Conservation (phyloP, 192 early-diverging fungal species). For the Fimicolochytrium jonesii region DNA sequence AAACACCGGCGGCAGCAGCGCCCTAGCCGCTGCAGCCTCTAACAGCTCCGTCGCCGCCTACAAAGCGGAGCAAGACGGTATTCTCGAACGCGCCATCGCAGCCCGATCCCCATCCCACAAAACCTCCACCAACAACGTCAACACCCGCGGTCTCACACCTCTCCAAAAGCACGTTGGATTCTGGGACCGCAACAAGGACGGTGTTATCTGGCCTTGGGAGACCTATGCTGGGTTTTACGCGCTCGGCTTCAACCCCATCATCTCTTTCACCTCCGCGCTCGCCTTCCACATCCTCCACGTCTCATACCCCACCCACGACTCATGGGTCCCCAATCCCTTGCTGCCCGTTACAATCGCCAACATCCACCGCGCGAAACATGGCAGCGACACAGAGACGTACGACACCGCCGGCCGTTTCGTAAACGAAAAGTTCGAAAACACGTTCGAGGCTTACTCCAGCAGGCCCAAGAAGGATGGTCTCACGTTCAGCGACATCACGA, state of each 20-base stretch:
- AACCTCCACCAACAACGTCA: background rate
- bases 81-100: background rate
- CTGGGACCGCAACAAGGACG: constrained; percentile 41
- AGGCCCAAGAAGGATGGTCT: background rate
- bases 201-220: constrained; percentile 38
- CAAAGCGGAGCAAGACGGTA: background rate
- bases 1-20: no score
- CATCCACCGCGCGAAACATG: constrained; percentile 48
- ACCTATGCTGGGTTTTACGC: constrained; percentile 27
- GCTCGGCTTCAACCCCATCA: constrained; percentile 38
- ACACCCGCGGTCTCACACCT: background rate
- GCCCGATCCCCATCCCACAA: no score
- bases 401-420: constrained; percentile 29
- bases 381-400: constrained; percentile 39
- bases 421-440: constrained; percentile 2
- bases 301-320: constrained; percentile 23
- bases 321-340: constrained; percentile 44
- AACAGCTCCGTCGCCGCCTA: background rate
- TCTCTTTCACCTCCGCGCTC: constrained; percentile 20
- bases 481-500: constrained; percentile 5
- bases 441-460: background rate
- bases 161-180: constrained; percentile 51
- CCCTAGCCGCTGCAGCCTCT: no score
- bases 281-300: constrained; percentile 31
- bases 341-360: constrained; percentile 33